These are phyloP conservation scores for Fomitopsis schrenkii DNA, from an alignment of 1,284 basidiomycete species.

Conservation along the genomic window DNA sequence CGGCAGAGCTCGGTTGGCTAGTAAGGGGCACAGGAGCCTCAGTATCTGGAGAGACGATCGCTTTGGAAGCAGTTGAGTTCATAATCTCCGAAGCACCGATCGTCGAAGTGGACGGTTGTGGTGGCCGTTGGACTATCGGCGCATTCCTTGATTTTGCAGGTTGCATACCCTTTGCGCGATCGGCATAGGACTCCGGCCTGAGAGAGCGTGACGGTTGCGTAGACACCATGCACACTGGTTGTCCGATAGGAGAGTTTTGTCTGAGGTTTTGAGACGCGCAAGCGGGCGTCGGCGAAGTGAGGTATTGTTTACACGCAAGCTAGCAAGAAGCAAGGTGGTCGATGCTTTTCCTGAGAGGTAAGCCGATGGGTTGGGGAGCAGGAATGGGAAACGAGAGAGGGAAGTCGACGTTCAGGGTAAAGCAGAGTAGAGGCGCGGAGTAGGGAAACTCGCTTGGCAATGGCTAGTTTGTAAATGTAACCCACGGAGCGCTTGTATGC, in stretches of 20 bases:
- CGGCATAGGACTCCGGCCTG: constrained; percentile 51
- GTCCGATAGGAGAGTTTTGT: neutral
- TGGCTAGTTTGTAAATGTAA: no score
- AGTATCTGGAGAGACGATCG: constrained; percentile 12
- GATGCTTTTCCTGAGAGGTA: no score
- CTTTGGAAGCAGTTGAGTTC: constrained; percentile 13
- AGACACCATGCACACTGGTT: constrained; percentile 31
- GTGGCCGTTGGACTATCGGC: constrained; percentile 11
- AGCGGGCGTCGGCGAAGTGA: neutral
- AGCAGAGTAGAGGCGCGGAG: no score
- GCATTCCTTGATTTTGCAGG: constrained; percentile 10
- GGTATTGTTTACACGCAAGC: no score
- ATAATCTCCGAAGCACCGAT: constrained; percentile 10
- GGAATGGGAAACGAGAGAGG: no score
- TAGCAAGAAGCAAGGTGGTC: no score
- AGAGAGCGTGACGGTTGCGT: constrained; percentile 25
- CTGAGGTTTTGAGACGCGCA: constrained; percentile 1
- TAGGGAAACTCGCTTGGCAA: no score
- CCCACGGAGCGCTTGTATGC: no score
- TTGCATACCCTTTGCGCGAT: constrained; percentile 48
- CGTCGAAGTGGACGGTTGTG: constrained; percentile 10
- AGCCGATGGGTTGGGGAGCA: no score
- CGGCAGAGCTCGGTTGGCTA: constrained; percentile 4
- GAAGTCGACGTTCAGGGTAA: no score
- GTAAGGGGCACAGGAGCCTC: constrained; percentile 8